Conservation (phyloP, 192 early-diverging fungal genomes). For the Podila clonocystis region DNA sequence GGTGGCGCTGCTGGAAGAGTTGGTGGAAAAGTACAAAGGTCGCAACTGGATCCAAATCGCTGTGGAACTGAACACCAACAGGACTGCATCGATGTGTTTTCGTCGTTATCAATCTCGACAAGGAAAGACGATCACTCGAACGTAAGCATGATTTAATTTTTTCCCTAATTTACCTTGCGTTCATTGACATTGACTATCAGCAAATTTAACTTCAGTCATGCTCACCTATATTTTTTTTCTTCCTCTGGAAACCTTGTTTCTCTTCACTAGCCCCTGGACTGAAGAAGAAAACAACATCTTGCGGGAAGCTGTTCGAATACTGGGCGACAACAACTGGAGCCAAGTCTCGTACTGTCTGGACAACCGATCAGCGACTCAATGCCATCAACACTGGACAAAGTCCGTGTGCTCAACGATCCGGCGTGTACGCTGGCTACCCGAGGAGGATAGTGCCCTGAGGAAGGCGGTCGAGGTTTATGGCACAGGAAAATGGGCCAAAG, state of each 20-base stretch:
- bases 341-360: slow-evolving; percentile 71
- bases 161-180: not conserved
- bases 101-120: slow-evolving; percentile 66
- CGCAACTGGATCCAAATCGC: slow-evolving; percentile 78
- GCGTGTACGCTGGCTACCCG: slow-evolving; percentile 69
- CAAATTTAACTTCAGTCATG: not conserved
- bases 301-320: slow-evolving; percentile 67
- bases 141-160: slow-evolving; percentile 4
- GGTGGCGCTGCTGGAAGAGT: slow-evolving; percentile 50
- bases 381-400: slow-evolving; percentile 78
- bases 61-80: slow-evolving; percentile 66
- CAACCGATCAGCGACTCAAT: slow-evolving; percentile 76
- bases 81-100: slow-evolving; percentile 82
- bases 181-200: not conserved
- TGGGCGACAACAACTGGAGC: slow-evolving; percentile 81
- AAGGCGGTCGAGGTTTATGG: slow-evolving; percentile 74
- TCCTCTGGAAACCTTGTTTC: not conserved
- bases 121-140: slow-evolving; percentile 23
- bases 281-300: slow-evolving; percentile 73
- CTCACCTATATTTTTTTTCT: not conserved
- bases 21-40: slow-evolving; percentile 56
- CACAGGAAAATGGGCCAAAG: slow-evolving; percentile 73
- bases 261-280: slow-evolving; percentile 66
- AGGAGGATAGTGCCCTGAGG: slow-evolving; percentile 74
- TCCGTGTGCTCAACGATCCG: slow-evolving; percentile 73